phyloP scores from a whole-genome alignment of 768 basidiomycete genomes.

The Paxillus ammoniavirescens region DNA sequence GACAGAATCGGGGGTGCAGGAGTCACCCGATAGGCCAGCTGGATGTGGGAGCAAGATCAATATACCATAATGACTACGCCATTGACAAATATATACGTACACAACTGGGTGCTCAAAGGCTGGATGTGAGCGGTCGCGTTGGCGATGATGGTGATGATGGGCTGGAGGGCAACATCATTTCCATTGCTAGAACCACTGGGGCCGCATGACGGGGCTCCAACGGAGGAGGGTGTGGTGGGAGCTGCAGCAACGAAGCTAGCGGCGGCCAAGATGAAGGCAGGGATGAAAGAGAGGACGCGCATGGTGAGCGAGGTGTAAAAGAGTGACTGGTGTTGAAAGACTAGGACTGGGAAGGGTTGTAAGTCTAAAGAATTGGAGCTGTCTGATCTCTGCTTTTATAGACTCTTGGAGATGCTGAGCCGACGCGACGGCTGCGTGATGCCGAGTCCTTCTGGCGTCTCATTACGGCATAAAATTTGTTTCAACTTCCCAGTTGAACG shows the following conservation, averaged over 20 bases:
- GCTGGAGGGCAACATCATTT: background rate
- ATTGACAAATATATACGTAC: background rate
- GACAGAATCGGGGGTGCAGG: background rate
- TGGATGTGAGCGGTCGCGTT: background rate
- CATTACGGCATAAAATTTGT: too few relatives aligned
- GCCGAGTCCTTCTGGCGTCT: too few relatives aligned
- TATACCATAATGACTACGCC: too few relatives aligned
- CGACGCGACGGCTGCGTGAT: constrained; percentile 22
- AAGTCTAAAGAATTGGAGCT: background rate
- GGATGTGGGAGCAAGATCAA: too few relatives aligned
- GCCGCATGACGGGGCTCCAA: background rate
- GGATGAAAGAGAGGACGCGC: constrained; percentile 26
- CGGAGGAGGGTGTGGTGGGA: background rate
- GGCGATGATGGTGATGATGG: background rate
- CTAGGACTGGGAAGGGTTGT: background rate
- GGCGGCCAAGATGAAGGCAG: constrained; percentile 14
- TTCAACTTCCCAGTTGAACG: too few relatives aligned
- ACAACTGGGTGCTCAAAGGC: background rate
- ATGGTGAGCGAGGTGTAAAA: constrained; percentile 14
- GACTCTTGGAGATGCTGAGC: background rate
- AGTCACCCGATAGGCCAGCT: background rate
- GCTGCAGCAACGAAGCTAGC: constrained; percentile 17
- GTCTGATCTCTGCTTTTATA: constrained; percentile 2
- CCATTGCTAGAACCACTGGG: background rate
- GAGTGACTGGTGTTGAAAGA: constrained; percentile 10